phyloP scores from a whole-genome alignment of 805 yeast genomes.

The Saturnispora gosingensis region DNA sequence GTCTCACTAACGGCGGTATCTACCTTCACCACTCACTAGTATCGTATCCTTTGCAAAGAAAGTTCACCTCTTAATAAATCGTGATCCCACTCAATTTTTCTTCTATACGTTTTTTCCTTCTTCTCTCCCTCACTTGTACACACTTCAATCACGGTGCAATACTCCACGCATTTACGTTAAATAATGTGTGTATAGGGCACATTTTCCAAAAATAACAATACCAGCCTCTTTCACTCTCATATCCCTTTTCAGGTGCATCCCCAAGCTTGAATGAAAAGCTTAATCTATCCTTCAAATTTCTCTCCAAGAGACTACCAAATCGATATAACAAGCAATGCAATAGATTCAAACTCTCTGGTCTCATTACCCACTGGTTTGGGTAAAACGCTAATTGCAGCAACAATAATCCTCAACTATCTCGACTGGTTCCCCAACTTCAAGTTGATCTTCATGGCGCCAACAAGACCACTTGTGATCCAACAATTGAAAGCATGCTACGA shows the following conservation, averaged over 20 bases:
- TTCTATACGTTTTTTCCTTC: neutral
- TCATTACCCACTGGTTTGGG: constrained; percentile 98
- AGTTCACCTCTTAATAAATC: neutral
- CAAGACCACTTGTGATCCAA: constrained; percentile 92
- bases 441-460: constrained; percentile 92
- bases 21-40: too few relatives aligned
- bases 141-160: neutral
- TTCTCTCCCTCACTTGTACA: neutral
- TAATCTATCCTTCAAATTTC: constrained; percentile 73
- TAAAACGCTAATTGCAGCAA: constrained; percentile 90
- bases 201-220: too few relatives aligned
- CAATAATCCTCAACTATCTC: constrained; percentile 82
- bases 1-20: too few relatives aligned
- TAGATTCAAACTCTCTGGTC: constrained; percentile 67
- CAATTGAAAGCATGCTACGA: constrained; percentile 90
- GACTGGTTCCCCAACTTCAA: constrained; percentile 78
- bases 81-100: neutral
- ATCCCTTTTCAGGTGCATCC: neutral
- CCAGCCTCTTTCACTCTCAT: too few relatives aligned
- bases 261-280: neutral
- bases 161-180: neutral
- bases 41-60: too few relatives aligned
- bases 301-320: constrained; percentile 84
- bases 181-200: neutral
- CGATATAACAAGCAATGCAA: constrained; percentile 63